Percentiles rank a stretch among this genome's conserved stretches.
These are phyloP conservation scores for Conringia planisiliqua DNA, from an alignment of 345 rosid species.

Conservation along the genomic window DNA sequence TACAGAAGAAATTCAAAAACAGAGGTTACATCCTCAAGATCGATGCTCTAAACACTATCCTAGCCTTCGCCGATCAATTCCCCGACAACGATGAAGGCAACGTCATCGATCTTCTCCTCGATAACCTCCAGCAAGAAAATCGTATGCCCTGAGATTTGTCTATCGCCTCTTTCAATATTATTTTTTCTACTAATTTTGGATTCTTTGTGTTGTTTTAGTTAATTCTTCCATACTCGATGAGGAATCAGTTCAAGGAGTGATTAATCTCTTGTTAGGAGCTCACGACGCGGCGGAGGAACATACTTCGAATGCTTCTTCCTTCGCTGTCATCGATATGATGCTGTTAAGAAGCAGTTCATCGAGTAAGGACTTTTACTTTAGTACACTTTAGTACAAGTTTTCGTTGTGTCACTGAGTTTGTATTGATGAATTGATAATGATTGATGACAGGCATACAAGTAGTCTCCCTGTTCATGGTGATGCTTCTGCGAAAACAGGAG, in stretches of 20 bases:
- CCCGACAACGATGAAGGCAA: conserved; percentile 61
- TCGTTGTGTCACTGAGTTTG: too few relatives aligned
- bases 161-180: background rate
- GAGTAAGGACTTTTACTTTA: conserved; percentile 50
- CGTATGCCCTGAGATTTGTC: conserved; percentile 15
- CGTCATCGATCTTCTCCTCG: conserved; percentile 78
- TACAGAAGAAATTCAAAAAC: too few relatives aligned
- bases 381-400: background rate
- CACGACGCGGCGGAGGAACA: conserved; percentile 56
- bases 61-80: conserved; percentile 57
- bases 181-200: background rate
- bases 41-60: conserved; percentile 72
- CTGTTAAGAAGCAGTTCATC: conserved; percentile 70
- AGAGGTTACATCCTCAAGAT: too few relatives aligned
- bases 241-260: conserved; percentile 61
- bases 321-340: conserved; percentile 60
- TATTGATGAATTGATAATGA: background rate
- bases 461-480: conserved; percentile 68
- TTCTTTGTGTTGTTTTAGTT: background rate
- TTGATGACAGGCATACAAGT: conserved; percentile 47
- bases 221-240: conserved; percentile 64
- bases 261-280: too few relatives aligned
- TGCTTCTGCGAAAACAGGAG: conserved; percentile 63
- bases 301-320: conserved; percentile 35
- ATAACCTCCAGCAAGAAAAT: conserved; percentile 54